These are phyloP conservation scores for Piloderma croceum DNA, from an alignment of 768 basidiomycete genomes.

Conservation along the genomic window DNA sequence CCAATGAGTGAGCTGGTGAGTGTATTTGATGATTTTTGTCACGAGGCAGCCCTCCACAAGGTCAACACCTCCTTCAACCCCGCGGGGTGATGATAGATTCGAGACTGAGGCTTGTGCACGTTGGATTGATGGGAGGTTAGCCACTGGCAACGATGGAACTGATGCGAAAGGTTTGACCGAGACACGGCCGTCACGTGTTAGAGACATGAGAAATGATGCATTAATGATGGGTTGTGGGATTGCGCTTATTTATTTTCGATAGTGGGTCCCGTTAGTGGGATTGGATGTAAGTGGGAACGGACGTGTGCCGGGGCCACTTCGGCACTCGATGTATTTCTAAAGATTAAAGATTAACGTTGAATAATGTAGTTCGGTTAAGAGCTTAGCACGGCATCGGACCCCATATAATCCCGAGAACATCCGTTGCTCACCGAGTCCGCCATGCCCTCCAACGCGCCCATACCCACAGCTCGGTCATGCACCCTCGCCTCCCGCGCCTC, in stretches of 20 bases:
- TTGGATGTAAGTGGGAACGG: too few relatives aligned
- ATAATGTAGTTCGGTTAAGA: too few relatives aligned
- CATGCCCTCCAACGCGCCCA: not conserved
- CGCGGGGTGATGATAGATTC: slow-evolving; percentile 10
- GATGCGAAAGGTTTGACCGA: slow-evolving; percentile 14
- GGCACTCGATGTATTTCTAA: too few relatives aligned
- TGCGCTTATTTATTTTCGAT: too few relatives aligned
- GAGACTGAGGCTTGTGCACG: slow-evolving; percentile 13
- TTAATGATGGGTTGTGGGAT: not conserved
- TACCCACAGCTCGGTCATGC: slow-evolving; percentile 42
- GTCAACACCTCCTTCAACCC: slow-evolving; percentile 8
- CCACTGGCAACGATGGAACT: slow-evolving; percentile 14
- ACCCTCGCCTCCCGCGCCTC: slow-evolving; percentile 82
- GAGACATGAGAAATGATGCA: not conserved
- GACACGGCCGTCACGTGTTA: slow-evolving; percentile 6
- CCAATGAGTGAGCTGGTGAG: slow-evolving; percentile 14
- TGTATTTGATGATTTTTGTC: slow-evolving; percentile 17
- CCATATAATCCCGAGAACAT: too few relatives aligned
- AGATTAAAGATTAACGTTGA: too few relatives aligned
- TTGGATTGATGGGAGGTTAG: slow-evolving; percentile 13
- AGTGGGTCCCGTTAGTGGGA: too few relatives aligned
- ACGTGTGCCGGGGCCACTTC: too few relatives aligned
- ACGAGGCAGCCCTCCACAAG: slow-evolving; percentile 17
- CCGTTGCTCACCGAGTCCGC: too few relatives aligned
- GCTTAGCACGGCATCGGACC: too few relatives aligned